These are phyloP conservation scores for Cyberlindnera xylosilytica DNA, from an alignment of 805 yeast genomes.

Conservation along the genomic window DNA sequence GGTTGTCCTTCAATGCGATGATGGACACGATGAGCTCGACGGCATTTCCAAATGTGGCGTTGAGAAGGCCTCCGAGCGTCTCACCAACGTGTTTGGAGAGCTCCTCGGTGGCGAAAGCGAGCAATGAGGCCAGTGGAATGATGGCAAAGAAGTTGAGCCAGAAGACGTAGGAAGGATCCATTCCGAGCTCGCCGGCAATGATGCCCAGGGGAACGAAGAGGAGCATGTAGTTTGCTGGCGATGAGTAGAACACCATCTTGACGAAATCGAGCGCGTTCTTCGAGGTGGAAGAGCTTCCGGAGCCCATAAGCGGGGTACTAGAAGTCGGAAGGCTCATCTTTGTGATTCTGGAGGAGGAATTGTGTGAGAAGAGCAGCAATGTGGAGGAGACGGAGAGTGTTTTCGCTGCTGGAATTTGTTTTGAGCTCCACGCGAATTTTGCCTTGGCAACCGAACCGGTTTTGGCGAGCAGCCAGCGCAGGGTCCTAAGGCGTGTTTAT, in stretches of 20 bases:
- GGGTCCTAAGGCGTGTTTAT: no score
- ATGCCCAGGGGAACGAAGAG: constrained; percentile 89
- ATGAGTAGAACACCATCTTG: constrained; percentile 41
- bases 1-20: constrained; percentile 82
- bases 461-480: no score
- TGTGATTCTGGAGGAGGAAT: no score
- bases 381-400: no score
- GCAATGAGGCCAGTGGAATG: constrained; percentile 84
- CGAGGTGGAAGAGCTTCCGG: constrained; percentile 3
- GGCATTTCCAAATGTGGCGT: constrained; percentile 97
- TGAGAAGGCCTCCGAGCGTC: constrained; percentile 88
- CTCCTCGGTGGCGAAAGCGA: constrained; percentile 93
- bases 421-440: no score
- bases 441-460: no score
- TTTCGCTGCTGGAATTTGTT: no score
- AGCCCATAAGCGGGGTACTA: constrained; percentile 12
- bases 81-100: constrained; percentile 84
- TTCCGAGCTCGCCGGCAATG: constrained; percentile 57
- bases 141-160: constrained; percentile 82
- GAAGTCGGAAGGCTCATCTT: constrained; percentile 10
- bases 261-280: constrained; percentile 25
- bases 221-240: constrained; percentile 73
- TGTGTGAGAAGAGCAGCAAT: no score
- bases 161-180: constrained; percentile 57
- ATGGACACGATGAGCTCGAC: constrained; percentile 94